Percentiles rank a stretch among this genome's conserved stretches.
Evolutionary conservation across 1,284 basidiomycete genomes (phyloP).

Genomic region (Porodaedalea pini): DNA sequence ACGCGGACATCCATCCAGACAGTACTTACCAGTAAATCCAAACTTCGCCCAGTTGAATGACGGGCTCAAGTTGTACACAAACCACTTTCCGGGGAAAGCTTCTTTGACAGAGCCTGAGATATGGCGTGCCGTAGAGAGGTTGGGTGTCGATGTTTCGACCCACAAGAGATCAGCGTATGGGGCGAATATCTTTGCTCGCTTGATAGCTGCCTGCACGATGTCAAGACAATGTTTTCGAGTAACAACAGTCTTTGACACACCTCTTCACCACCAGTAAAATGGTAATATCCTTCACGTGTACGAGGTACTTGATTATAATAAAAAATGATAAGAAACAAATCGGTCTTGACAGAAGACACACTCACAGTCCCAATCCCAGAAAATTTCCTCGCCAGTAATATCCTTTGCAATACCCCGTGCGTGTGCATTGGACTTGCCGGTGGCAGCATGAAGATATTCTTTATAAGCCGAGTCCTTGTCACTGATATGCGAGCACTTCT

Average conservation of each 20-base stretch:
- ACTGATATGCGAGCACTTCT: constrained; percentile 40
- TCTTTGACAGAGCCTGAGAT: constrained; percentile 78
- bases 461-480: constrained; percentile 58
- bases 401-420: constrained; percentile 71
- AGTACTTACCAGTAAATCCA: constrained; percentile 64
- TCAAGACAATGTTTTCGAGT: constrained; percentile 3
- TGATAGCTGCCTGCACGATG: constrained; percentile 62
- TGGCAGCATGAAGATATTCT: constrained; percentile 55
- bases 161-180: constrained; percentile 83
- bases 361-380: constrained; percentile 87
- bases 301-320: constrained; percentile 57
- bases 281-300: constrained; percentile 90
- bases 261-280: constrained; percentile 80
- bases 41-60: constrained; percentile 91
- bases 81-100: constrained; percentile 76
- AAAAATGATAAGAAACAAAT: neutral
- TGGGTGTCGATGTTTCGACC: constrained; percentile 87
- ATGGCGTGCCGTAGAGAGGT: constrained; percentile 74
- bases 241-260: constrained; percentile 28
- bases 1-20: neutral
- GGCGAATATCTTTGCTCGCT: constrained; percentile 76
- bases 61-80: constrained; percentile 93
- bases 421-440: constrained; percentile 71
- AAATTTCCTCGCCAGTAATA: constrained; percentile 65
- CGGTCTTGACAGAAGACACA: constrained; percentile 17